These are phyloP conservation scores for Aspergillus amoenus DNA, from an alignment of 2,329 filamentous ascomycete genomes.

Conservation along the genomic window DNA sequence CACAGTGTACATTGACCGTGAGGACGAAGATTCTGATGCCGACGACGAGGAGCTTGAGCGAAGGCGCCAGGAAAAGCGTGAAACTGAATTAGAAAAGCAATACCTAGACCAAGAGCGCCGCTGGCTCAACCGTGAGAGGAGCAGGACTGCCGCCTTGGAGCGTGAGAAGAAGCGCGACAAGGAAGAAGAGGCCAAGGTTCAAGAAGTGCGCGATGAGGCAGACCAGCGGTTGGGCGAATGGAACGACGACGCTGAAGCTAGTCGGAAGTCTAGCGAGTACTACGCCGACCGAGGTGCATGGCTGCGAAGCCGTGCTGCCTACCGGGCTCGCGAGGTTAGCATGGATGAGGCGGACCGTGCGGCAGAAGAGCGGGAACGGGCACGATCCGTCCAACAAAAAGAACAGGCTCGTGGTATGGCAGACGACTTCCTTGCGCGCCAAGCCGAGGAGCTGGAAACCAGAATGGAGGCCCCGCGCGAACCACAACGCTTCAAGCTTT, in stretches of 20 bases:
- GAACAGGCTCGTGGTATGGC: slow-evolving; percentile 82
- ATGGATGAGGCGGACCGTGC: slow-evolving; percentile 80
- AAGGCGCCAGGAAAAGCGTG: slow-evolving; percentile 67
- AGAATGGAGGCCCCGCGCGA: slow-evolving; percentile 45
- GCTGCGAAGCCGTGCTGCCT: slow-evolving; percentile 75
- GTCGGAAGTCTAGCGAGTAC: slow-evolving; percentile 72
- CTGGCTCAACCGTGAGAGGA: slow-evolving; percentile 87
- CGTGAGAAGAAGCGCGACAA: slow-evolving; percentile 79
- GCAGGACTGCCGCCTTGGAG: slow-evolving; percentile 78
- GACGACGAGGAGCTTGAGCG: slow-evolving; percentile 82
- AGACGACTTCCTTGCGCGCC: slow-evolving; percentile 83
- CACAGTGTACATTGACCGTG: slow-evolving; percentile 56
- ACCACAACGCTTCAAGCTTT: slow-evolving; percentile 86
- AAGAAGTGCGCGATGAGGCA: slow-evolving; percentile 65
- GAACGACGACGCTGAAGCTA: slow-evolving; percentile 83
- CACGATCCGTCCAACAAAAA: slow-evolving; percentile 67
- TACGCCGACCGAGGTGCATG: slow-evolving; percentile 84
- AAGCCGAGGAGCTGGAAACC: slow-evolving; percentile 70
- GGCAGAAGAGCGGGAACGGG: slow-evolving; percentile 72
- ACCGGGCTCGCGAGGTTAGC: slow-evolving; percentile 70
- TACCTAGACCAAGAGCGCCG: slow-evolving; percentile 84
- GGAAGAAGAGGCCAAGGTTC: slow-evolving; percentile 66
- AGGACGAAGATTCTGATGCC: slow-evolving; percentile 84
- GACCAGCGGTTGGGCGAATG: slow-evolving; percentile 74
- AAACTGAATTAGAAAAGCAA: slow-evolving; percentile 73